Conservation (phyloP, 495 filamentous ascomycete species). For the Hapsidospora chrysogenum region DNA sequence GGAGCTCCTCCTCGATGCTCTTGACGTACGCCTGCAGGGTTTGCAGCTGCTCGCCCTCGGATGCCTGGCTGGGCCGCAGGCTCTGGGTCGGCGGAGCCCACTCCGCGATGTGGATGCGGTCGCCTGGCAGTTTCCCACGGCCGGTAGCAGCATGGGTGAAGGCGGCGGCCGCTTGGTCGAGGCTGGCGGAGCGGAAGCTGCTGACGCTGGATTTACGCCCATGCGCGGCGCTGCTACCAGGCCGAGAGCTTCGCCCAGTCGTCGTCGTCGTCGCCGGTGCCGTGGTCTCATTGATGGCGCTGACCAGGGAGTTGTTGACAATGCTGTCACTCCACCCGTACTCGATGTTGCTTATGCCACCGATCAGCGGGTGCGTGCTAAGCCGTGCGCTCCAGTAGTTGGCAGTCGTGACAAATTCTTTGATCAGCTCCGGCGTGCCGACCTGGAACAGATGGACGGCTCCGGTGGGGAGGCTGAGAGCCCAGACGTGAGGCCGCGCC, state of each 20-base stretch:
- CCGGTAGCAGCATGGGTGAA: slow-evolving; percentile 11
- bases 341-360: slow-evolving; percentile 90
- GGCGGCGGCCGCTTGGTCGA: slow-evolving; percentile 23
- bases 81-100: slow-evolving; percentile 90
- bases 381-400: slow-evolving; percentile 97
- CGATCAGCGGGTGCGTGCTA: slow-evolving; percentile 80
- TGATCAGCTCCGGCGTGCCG: slow-evolving; percentile 85
- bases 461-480: slow-evolving; percentile 77
- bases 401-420: slow-evolving; percentile 82
- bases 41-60: slow-evolving; percentile 66
- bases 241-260: slow-evolving; percentile 18
- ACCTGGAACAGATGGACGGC: slow-evolving; percentile 96
- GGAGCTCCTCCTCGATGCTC: slow-evolving; percentile 71
- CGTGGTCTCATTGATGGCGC: slow-evolving; percentile 26
- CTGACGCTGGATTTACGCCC: slow-evolving; percentile 3
- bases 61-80: slow-evolving; percentile 61
- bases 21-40: slow-evolving; percentile 63
- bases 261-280: slow-evolving; percentile 8
- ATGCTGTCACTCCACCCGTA: slow-evolving; percentile 92
- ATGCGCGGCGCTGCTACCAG: slow-evolving; percentile 21
- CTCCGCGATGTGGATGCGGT: slow-evolving; percentile 70
- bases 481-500: slow-evolving; percentile 82
- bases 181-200: slow-evolving; percentile 10
- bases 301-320: slow-evolving; percentile 56
- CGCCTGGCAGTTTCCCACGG: slow-evolving; percentile 54